phyloP scores from a whole-genome alignment of 495 filamentous ascomycete species.

The Halenospora varia region DNA sequence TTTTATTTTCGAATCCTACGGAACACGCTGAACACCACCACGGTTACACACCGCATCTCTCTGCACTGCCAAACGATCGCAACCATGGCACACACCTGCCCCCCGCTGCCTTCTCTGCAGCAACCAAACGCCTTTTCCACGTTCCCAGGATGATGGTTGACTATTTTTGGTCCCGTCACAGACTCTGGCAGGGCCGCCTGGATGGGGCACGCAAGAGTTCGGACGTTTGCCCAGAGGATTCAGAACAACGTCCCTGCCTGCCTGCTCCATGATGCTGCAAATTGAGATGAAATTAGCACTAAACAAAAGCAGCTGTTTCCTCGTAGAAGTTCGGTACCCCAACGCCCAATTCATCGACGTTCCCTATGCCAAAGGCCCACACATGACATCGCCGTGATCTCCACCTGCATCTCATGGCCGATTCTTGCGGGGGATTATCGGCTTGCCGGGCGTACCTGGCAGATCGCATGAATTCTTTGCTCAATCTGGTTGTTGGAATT shows the following conservation, averaged over 20 bases:
- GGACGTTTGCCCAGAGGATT: neutral
- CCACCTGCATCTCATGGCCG: slow-evolving; percentile 1
- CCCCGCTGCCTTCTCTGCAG: neutral
- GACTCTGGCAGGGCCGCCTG: neutral
- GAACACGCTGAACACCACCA: too few relatives aligned
- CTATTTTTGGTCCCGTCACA: neutral
- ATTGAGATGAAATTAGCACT: slow-evolving; percentile 25
- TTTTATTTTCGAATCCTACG: too few relatives aligned
- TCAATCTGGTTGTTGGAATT: slow-evolving; percentile 14
- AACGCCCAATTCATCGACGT: neutral
- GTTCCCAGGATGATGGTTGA: neutral
- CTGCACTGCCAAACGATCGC: neutral
- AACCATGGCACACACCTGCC: neutral
- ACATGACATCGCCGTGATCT: neutral
- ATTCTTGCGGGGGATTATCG: slow-evolving; percentile 1
- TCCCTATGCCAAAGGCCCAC: neutral
- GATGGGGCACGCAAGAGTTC: neutral
- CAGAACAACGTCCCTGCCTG: slow-evolving; percentile 3
- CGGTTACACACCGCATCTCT: too few relatives aligned
- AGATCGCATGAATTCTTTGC: slow-evolving; percentile 15
- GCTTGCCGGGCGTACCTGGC: neutral
- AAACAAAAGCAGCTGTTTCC: slow-evolving; percentile 7
- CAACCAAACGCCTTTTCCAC: slow-evolving; percentile 4
- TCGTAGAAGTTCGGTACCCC: neutral
- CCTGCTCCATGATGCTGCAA: slow-evolving; percentile 19